Evolutionary conservation across 495 filamentous ascomycete genomes (phyloP).

Genomic region (Aspergillus hancockii): DNA sequence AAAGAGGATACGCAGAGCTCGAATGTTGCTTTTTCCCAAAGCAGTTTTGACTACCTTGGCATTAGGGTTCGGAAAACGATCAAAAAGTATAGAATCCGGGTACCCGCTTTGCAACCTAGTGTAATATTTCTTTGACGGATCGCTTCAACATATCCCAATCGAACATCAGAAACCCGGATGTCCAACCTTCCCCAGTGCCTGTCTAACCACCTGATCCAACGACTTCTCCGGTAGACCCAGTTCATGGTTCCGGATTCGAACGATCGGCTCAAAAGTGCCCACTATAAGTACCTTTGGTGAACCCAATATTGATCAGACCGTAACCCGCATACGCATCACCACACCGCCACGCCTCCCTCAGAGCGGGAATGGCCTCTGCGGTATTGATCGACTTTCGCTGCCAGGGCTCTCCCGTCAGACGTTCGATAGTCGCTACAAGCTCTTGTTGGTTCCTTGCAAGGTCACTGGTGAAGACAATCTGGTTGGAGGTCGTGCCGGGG

Average conservation of each 20-base stretch:
- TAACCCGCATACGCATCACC: constrained; percentile 10
- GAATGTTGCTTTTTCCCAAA: too few species aligned
- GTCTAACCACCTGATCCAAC: constrained; percentile 8
- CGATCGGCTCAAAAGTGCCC: constrained; percentile 8
- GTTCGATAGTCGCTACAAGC: constrained; percentile 12
- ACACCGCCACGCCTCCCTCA: constrained; percentile 4
- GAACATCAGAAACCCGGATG: constrained; percentile 14
- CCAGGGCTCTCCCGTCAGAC: constrained; percentile 13
- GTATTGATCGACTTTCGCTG: constrained; percentile 6
- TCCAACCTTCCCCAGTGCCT: constrained; percentile 13
- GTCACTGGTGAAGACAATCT: constrained; percentile 14
- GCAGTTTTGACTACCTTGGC: too few species aligned
- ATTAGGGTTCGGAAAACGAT: too few species aligned
- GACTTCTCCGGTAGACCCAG: constrained; percentile 4
- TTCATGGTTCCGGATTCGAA: constrained; percentile 4
- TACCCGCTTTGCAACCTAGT: too few species aligned
- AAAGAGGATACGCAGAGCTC: too few species aligned
- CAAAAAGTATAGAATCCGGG: too few species aligned
- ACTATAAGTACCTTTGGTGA: constrained; percentile 13
- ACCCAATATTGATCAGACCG: constrained; percentile 15
- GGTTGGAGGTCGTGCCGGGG: constrained; percentile 12
- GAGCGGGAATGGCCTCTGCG: constrained; percentile 1
- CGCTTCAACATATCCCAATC: too few species aligned
- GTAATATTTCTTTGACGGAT: too few species aligned
- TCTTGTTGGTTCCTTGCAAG: constrained; percentile 13